phyloP scores from a whole-genome alignment of 768 basidiomycete genomes.

The Myochromella boudieri region DNA sequence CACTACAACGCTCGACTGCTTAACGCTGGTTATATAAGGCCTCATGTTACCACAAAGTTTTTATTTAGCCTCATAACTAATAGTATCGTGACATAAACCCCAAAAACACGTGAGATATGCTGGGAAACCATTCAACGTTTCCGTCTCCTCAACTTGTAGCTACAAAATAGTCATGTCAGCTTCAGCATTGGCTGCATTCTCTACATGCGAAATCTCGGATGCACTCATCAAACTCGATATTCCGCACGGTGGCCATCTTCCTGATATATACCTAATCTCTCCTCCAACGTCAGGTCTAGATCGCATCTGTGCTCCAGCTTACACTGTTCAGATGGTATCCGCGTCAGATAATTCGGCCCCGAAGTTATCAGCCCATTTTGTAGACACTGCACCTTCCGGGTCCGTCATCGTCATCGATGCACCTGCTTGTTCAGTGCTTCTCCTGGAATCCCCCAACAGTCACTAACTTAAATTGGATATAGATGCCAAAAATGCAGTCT shows the following conservation, averaged over 20 bases:
- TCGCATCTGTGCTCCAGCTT: slow-evolving; percentile 74
- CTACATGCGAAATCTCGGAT: slow-evolving; percentile 86
- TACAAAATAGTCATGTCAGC: slow-evolving; percentile 17
- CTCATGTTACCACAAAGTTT: no score
- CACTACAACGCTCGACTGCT: no score
- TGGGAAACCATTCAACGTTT: no score
- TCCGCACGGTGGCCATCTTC: slow-evolving; percentile 75
- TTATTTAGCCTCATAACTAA: no score
- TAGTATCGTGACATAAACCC: no score
- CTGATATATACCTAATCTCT: slow-evolving; percentile 67
- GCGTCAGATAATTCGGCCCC: slow-evolving; percentile 59
- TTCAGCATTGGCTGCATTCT: slow-evolving; percentile 34
- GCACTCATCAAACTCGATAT: slow-evolving; percentile 79
- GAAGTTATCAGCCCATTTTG: slow-evolving; percentile 70
- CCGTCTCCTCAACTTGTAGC: no score
- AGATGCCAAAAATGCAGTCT: slow-evolving; percentile 81
- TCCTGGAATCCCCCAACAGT: slow-evolving; percentile 10
- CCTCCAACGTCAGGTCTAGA: slow-evolving; percentile 29
- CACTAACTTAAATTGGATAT: slow-evolving; percentile 19
- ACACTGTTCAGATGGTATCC: slow-evolving; percentile 83
- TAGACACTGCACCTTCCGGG: slow-evolving; percentile 69
- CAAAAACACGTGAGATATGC: no score
- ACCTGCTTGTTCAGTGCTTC: slow-evolving; percentile 55
- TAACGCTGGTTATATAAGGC: no score
- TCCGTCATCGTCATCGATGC: slow-evolving; percentile 74